Base-by-base conservation (phyloP, 352 stramenopile species). In the Phytopythium litorale region DNA sequence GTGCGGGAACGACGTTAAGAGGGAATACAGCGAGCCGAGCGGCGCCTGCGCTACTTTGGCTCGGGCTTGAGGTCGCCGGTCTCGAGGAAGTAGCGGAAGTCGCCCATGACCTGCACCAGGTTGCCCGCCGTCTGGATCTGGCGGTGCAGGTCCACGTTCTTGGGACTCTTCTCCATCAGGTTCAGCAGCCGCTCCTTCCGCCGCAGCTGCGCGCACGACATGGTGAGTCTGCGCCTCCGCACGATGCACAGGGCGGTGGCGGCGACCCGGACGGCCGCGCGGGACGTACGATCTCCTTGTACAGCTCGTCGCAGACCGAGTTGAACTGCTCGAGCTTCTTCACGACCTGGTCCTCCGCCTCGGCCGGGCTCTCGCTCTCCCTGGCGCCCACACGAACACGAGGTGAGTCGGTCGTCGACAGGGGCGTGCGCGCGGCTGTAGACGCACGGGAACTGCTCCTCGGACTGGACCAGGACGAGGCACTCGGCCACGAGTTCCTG, bases 301-400 rank as follows among this genome's bases (percentile, higher is more conserved):
- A 94, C 25, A 94, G 73, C 66, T 94, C 85, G 68, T 94, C 85
- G 69, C 83, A 92, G 38, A 94, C 85, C 38, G 81, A 91, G 67
- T 94, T 94, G 68, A 94, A 94, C 64, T 91, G 81, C 65, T 94
- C 85, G 28, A 94, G 81, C 54, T 92, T 94, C 73, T 88, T 91
- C 48, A 92, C 79, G 58, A 94, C 83, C 56, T 92, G 78, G 52
- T 91, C 83, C 55, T 91, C 85, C 49, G 83, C 67, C 33, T 62
- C 64, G 16, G 48, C 60, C 42, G 88, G 65, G 23, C 63, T 64
- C 3, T 74, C 70, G 2, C 62, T 64, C 33, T 87, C 71, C 8
- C 75, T 82, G 42, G 28, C 23, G 21, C 32, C 3, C 4, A 9
- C 53, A n/a, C 43, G 45, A 19, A 11, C 4, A 15, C 28, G 42